Evolutionary conservation across 495 filamentous ascomycete species (phyloP).

Genomic region (Copromyces sp.): DNA sequence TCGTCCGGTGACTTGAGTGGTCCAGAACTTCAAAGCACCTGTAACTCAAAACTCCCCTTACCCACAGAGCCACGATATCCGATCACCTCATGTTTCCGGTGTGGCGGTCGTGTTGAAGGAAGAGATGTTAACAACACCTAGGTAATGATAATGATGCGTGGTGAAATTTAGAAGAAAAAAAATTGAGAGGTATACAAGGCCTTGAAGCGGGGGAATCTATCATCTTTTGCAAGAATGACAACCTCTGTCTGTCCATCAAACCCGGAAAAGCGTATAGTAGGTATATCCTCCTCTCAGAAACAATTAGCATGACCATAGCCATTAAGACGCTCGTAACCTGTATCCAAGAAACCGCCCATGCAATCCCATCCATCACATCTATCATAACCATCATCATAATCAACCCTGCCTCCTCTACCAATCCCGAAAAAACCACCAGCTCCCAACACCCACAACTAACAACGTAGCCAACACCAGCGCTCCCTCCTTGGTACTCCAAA

Average conservation of each 20-base stretch:
- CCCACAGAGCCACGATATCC: neutral
- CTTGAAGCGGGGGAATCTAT: neutral
- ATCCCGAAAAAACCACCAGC: conserved; percentile 29
- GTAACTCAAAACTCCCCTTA: neutral
- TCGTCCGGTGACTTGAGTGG: neutral
- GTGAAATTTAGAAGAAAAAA: too few relatives aligned
- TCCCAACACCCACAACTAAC: conserved; percentile 22
- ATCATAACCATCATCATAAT: neutral
- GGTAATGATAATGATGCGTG: neutral
- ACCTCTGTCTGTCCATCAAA: neutral
- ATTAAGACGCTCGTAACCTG: neutral
- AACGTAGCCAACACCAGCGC: conserved; percentile 28
- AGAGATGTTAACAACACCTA: neutral
- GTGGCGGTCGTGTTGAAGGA: neutral
- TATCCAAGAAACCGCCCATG: neutral
- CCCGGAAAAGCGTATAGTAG: neutral
- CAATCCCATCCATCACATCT: neutral
- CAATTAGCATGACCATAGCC: neutral
- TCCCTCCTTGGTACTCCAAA: conserved; percentile 35
- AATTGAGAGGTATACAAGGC: neutral
- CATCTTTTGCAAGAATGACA: neutral
- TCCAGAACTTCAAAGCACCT: neutral
- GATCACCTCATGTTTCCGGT: neutral
- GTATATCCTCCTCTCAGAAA: neutral
- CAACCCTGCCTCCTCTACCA: neutral